Base-by-base conservation (phyloP, 2,329 filamentous ascomycete genomes). In the Huntiella moniliformis region DNA sequence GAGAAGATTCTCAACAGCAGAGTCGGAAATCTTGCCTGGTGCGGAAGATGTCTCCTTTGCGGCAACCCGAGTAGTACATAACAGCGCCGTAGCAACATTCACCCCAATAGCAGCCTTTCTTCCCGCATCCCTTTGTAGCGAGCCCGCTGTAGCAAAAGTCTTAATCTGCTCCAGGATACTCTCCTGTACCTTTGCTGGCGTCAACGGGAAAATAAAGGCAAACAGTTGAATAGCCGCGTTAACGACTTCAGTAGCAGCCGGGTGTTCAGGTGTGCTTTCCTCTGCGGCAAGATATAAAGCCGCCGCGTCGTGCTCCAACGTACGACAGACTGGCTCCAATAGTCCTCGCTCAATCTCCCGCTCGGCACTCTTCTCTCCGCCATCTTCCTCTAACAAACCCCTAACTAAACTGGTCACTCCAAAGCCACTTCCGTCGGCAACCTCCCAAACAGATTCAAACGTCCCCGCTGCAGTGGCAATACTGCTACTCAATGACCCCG, bases 191-290 rank as follows among this genome's bases (percentile, higher is more conserved):
- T 88, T 94, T 3, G 84, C 71, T 0, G 83, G 81, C 39, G 93
- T 92, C 7, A 95, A 67, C 2, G 91, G 87, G 48, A 98, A 78
- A 35, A 85, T 82, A 45, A 93, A 83, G 2, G 87, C 85, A 58
- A 98, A 98, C 0, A 96, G 67, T 51, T 91, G 80, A 47, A 98
- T 92, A 1, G 91, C 87, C 56, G 88, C 77, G 57, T 98, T 94
- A 50, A 96, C 83, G 18, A 94, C 87, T 57, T 94, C 87, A 1
- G 88, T 98, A 0, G 83, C 78, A 4, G 91, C 80, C 6, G 88
- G 86, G 52, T 91, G 82, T 12, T 82, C 59, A 53, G 54, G 54
- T 49, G 51, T 64, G 43, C 56, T 66, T 17, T 16, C 17, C n/a
- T 44, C 35, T 3, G 37, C 35, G 11, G 40, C 38, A 8, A 47